Conservation (phyloP, 179 eudicot species). For the Dionaea muscipula region DNA sequence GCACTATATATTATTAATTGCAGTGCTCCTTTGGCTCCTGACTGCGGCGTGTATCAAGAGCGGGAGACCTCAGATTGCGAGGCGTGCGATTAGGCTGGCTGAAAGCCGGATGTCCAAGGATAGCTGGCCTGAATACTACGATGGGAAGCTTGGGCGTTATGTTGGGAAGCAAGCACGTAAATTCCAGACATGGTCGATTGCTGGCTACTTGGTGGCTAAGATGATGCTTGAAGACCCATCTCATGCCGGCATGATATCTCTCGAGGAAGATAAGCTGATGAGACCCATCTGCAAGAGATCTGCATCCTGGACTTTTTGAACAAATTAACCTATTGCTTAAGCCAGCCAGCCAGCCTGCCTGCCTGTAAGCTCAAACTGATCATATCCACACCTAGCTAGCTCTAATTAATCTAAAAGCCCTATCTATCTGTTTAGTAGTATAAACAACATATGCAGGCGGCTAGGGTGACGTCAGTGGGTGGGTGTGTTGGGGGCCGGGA, state of each 20-base stretch:
- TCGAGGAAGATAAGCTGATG: constrained; percentile 72
- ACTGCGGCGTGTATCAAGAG: constrained; percentile 71
- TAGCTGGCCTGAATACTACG: constrained; percentile 67
- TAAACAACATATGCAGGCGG: too few relatives aligned
- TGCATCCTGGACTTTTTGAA: constrained; percentile 54
- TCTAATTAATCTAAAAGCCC: too few relatives aligned
- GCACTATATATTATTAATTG: constrained; percentile 13
- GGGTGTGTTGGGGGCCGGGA: too few relatives aligned
- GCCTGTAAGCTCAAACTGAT: too few relatives aligned
- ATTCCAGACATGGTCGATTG: constrained; percentile 71
- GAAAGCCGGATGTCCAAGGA: constrained; percentile 50
- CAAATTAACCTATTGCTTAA: too few relatives aligned
- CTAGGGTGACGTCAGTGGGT: too few relatives aligned
- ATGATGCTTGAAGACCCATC: constrained; percentile 81
- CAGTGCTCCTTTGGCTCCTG: constrained; percentile 65
- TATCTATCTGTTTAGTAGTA: too few relatives aligned
- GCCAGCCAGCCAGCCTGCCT: too few relatives aligned
- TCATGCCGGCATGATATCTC: constrained; percentile 64
- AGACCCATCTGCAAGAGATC: constrained; percentile 53
- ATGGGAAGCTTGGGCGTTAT: constrained; percentile 58
- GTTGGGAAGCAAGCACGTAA: constrained; percentile 72
- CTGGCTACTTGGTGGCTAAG: constrained; percentile 71
- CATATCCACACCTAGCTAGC: too few relatives aligned
- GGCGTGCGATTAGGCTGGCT: constrained; percentile 49
- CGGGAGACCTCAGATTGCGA: constrained; percentile 67